phyloP scores from a whole-genome alignment of 139 green algal species.

The Auxenochlorella pyrenoidosa region DNA sequence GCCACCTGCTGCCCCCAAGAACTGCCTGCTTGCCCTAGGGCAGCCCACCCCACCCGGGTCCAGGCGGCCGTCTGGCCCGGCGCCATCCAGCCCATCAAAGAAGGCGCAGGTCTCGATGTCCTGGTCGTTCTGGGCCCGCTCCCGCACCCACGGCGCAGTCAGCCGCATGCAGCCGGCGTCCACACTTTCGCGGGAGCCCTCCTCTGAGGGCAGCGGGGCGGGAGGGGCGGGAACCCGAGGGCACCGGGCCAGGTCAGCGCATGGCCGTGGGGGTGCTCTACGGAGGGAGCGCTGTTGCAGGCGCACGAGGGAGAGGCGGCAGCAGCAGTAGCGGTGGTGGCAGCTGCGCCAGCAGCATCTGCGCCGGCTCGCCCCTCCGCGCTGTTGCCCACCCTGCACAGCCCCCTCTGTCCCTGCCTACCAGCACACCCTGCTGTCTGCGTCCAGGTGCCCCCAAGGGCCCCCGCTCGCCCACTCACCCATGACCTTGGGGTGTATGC shows the following conservation, averaged over 20 bases:
- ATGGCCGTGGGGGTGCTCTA: too few species aligned
- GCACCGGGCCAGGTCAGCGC: not conserved
- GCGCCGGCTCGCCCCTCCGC: too few species aligned
- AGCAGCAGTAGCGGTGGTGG: not conserved
- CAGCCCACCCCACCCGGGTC: constrained; percentile 18
- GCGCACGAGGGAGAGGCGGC: not conserved
- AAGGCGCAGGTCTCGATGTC: constrained; percentile 82
- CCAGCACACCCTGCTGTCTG: not conserved
- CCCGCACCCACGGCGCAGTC: constrained; percentile 95
- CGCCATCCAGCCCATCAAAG: constrained; percentile 88
- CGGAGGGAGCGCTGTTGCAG: not conserved
- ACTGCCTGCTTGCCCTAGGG: not conserved
- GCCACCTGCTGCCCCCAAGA: not conserved
- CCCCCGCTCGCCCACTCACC: constrained; percentile 44
- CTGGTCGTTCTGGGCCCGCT: constrained; percentile 50
- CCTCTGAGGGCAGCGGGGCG: constrained; percentile 62
- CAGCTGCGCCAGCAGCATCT: too few species aligned
- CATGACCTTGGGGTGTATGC: constrained; percentile 87
- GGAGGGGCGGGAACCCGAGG: not conserved
- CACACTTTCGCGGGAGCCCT: constrained; percentile 91
- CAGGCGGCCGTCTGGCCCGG: constrained; percentile 64
- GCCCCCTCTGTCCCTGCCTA: too few species aligned
- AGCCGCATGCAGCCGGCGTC: constrained; percentile 92
- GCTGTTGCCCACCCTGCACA: not conserved
- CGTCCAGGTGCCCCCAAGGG: not conserved